Evolutionary conservation across 768 basidiomycete species (phyloP).

Genomic region (Kwoniella newhampshirensis): DNA sequence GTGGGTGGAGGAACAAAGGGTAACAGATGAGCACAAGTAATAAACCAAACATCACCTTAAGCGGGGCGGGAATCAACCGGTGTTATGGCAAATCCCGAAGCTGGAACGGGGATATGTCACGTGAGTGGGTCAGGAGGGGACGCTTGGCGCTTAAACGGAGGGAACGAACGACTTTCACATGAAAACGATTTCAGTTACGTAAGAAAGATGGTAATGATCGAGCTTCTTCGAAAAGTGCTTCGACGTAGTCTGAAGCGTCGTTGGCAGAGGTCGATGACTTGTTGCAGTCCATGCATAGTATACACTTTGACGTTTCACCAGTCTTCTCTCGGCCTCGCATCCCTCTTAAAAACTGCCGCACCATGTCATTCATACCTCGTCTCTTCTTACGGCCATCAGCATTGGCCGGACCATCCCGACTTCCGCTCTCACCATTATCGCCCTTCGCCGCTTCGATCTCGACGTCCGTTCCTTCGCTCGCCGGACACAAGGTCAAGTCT

Average conservation of each 20-base stretch:
- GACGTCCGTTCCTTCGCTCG: constrained; percentile 23
- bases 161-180: neutral
- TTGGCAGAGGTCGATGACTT: neutral
- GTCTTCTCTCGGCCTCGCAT: too few relatives aligned
- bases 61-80: neutral
- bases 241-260: neutral
- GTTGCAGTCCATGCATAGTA: too few relatives aligned
- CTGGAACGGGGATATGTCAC: constrained; percentile 1
- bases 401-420: constrained; percentile 11
- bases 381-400: constrained; percentile 10
- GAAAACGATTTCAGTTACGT: too few relatives aligned
- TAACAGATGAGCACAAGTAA: neutral
- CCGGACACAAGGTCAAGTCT: constrained; percentile 51
- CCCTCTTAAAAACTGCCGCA: neutral
- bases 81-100: neutral
- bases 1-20: neutral
- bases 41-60: too few relatives aligned
- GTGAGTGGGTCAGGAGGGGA: neutral
- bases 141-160: neutral
- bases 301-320: too few relatives aligned
- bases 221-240: neutral
- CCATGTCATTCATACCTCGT: constrained; percentile 22
- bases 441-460: constrained; percentile 19
- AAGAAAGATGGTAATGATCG: neutral
- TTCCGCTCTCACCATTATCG: neutral